Conservation (phyloP, 352 stramenopile species). For the Peronospora belbahrii region DNA sequence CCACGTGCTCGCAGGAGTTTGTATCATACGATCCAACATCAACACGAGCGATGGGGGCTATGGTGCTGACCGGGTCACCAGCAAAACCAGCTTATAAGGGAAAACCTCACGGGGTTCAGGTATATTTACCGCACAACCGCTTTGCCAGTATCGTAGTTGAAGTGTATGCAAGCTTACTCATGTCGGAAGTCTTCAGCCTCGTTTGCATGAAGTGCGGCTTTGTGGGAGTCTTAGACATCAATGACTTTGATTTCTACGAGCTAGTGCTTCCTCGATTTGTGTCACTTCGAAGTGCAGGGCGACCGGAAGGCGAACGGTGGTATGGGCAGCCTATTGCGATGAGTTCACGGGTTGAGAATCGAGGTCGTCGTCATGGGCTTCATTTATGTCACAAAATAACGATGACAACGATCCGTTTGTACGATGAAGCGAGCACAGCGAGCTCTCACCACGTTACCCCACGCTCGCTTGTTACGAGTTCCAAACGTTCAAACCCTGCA, state of each 20-base stretch:
- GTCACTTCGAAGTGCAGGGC: slow-evolving; percentile 72
- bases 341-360: slow-evolving; percentile 44
- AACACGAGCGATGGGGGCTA: slow-evolving; percentile 43
- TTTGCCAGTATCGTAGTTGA: slow-evolving; percentile 78
- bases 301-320: slow-evolving; percentile 78
- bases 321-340: slow-evolving; percentile 71
- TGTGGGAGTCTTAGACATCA: slow-evolving; percentile 52
- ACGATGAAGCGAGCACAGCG: slow-evolving; percentile 80
- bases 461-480: slow-evolving; percentile 60
- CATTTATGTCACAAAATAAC: slow-evolving; percentile 80
- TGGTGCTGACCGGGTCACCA: slow-evolving; percentile 34
- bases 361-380: slow-evolving; percentile 59
- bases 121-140: slow-evolving; percentile 82
- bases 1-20: slow-evolving; percentile 45
- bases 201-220: slow-evolving; percentile 77
- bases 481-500: slow-evolving; percentile 66
- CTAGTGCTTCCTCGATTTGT: slow-evolving; percentile 76
- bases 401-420: slow-evolving; percentile 85
- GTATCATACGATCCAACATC: slow-evolving; percentile 55
- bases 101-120: slow-evolving; percentile 44
- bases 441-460: slow-evolving; percentile 79
- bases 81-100: slow-evolving; percentile 31
- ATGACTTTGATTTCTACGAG: slow-evolving; percentile 85
- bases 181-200: slow-evolving; percentile 70
- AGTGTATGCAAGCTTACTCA: slow-evolving; percentile 37